Evolutionary conservation across 805 yeast species (phyloP), one percentile per base, ranked within the genome.

Genomic region (Wickerhamiella occidentalis): DNA sequence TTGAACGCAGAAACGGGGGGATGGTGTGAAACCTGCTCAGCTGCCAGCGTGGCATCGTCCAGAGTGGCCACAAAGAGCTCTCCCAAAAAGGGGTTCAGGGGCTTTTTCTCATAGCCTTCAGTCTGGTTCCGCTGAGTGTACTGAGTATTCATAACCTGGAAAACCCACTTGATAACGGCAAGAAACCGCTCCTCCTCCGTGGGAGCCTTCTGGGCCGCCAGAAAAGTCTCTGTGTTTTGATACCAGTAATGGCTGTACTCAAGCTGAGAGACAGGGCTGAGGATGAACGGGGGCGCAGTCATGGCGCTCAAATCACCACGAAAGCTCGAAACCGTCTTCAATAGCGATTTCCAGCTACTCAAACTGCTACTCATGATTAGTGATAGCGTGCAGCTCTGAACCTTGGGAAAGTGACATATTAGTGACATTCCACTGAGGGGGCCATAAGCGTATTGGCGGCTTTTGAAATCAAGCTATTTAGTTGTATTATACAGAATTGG

Each of bases 231-330:
- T 19, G 88, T 87, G 61, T 85, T 90, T 63, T 88, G 95, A 43
- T 87, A 85, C 96, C 98, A 92, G 68, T 85, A 92, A 65, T 85
- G 90, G 19, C 96, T 83, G 67, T 85, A 92, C 69, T 92, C 98
- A 29, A 78, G 78, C 58, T 86, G 73, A 2, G 96, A 88, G 5
- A 84, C 80, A 21, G 96, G 86, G 3, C 95, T 85, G 55, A 92
- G 72, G 56, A 92, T 92, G 68, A 90, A 92, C 7, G 97, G 96
- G 17, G 98, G 98, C 2, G 98, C 98, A 1, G 98, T 88, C 61
- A 92, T 70, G 3, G 95, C 79, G 17, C 96, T 85, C 54, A 92
- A 71, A 64, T 92, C 98, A 40, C 96, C 96, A 58, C 87, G 86
- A 67, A 85, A 90, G 3, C 94, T 78, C 28, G 96, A 92, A 55